Base-by-base conservation (phyloP, 495 filamentous ascomycete species). In the Aspergillus egyptiacus region DNA sequence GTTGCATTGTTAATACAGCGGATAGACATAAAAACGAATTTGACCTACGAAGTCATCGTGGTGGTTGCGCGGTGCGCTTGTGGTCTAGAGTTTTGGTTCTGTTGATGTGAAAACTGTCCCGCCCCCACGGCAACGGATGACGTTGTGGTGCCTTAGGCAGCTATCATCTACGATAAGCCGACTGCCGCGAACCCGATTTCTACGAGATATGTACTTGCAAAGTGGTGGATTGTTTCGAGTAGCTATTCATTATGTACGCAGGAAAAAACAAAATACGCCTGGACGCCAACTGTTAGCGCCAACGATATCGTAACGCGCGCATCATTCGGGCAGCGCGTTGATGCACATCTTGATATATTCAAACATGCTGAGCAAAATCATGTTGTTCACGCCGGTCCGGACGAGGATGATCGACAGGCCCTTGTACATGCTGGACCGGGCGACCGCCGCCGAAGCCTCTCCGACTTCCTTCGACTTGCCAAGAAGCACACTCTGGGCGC, bases 341-440 rank as follows among this genome's bases (percentile, higher is more conserved):
- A 75, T 75, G 22, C 54, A 59, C 49, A 61, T 57, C 58, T 69
- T 73, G 43, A 73, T 63, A 39, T 68, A 72, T 50, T 75, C 72
- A 35, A 69, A 71, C 5, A 75, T 58, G 55, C 68, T 71, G 44
- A 75, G 58, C 25, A 73, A 54, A 28, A 75, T 72, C 70, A 73
- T 73, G 58, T 75, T 75, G 57, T 75, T 73, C 27, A 75, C 55
- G 17, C 68, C 67, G 3, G 72, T 73, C 20, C 72, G 70, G 25
- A 75, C 55, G 28, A 75, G 56, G 30, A 73, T 70, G 35, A 73
- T 72, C 4, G 70, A 70, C n/a, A 75, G 42, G 14, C 72, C 72
- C 47, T 73, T 75, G 53, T 73, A 75, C 68, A 69, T 75, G 64
- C 70, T 71, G 15, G 72, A 72, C 39, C 68, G 67, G 32, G 72